Evolutionary conservation across 768 basidiomycete species (phyloP), one percentile per base, ranked within the genome.

Genomic region (Paxillus rubicundulus): DNA sequence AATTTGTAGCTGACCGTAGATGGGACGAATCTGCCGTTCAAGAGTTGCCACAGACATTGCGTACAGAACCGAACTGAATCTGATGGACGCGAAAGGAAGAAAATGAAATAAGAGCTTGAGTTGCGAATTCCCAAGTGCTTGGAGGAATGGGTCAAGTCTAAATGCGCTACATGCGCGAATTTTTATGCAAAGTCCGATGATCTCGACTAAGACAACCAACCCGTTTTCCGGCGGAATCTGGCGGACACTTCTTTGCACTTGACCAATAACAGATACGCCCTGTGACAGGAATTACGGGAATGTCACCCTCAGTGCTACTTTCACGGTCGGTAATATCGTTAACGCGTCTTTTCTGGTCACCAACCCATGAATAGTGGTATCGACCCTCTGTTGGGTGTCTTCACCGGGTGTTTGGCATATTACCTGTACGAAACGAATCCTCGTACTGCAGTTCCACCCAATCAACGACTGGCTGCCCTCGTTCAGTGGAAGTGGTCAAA

Each of bases 11-110:
- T 60, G 48, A 90, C 90, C 90, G 66, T 92, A 92, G 67, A 92
- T 86, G 56, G 87, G 89, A 56, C 85, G 85, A 67, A 92, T 81
- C 72, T 92, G 90, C 61, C 90, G 86, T 60, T 92, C 89, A 50
- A 86, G 71, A 45, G 86, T 83, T 55, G 76, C 61, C 48, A 66
- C 71, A 50, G 85, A 80, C 77, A 84, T 84, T 40, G 41, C 33
- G 54, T 40, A 53, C 46, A 47, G 34, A 57, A 45, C 36, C n/a
- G n/a, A n/a, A n/a, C 18, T 40, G 44, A 37, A 33, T 27, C 38
- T 43, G 43, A 49, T 51, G 14, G 37, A 33, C 28, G 52, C 32
- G 41, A 30, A 52, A 48, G 44, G 45, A 60, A 42, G 41, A 46
- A 37, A 39, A 39, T 24, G 24, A 24, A 24, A 24, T 24, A 6